phyloP scores from a whole-genome alignment of 257 asterid genomes.

The Rhazya stricta region DNA sequence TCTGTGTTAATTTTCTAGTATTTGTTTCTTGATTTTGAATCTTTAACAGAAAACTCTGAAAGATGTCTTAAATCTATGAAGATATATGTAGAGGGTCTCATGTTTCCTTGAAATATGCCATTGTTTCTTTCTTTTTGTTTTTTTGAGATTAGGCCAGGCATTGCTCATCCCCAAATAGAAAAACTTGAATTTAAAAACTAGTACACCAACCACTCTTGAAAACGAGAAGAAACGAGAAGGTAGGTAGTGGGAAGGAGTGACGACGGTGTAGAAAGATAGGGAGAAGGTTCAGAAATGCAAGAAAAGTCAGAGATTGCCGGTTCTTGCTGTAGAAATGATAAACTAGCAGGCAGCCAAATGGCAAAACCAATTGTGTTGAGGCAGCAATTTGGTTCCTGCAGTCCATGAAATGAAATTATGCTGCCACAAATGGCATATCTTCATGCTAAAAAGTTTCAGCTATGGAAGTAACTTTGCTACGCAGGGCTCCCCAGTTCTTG shows the following conservation, averaged over 20 bases:
- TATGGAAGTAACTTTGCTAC: neutral
- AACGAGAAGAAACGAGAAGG: neutral
- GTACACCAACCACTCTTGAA: neutral
- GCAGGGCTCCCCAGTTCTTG: neutral
- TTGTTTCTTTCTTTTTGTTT: neutral
- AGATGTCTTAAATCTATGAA: neutral
- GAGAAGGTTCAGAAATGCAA: no score
- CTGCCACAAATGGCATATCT: neutral
- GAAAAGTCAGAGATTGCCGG: no score
- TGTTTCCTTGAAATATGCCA: neutral
- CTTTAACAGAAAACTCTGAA: constrained; percentile 9
- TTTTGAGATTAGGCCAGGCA: neutral
- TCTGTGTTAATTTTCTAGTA: neutral
- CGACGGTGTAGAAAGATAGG: no score
- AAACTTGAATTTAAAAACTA: neutral
- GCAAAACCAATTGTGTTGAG: no score
- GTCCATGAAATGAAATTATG: neutral
- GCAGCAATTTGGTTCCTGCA: neutral
- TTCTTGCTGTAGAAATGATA: no score
- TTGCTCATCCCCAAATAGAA: neutral
- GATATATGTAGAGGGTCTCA: neutral
- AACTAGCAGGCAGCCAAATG: neutral
- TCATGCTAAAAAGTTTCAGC: neutral
- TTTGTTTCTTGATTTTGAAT: neutral
- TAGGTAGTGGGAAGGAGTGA: no score